Base-by-base conservation (phyloP, 805 yeast species). In the Kodamaea hsintzibuensis region DNA sequence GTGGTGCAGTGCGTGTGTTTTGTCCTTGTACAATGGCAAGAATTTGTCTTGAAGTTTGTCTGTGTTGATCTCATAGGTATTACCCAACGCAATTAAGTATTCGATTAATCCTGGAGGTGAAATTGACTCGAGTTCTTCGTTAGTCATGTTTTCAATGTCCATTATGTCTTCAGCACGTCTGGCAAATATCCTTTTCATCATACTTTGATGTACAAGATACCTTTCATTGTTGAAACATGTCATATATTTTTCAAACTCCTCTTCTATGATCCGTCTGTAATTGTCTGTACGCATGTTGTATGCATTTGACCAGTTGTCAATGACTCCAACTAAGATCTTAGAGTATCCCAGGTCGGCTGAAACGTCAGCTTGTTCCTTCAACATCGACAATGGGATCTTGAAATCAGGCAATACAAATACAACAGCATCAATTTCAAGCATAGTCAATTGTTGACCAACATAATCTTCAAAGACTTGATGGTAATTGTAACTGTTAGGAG, bases 271-370 rank as follows among this genome's bases (percentile, higher is more conserved):
- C 7, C 62, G 61, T 55, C 78, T 77, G 88, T 93, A 91, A 51
- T 78, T 79, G 25, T 73, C 72, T 57, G 88, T 91, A 57, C 96
- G 76, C 51, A 77, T 69, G 48, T 80, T 73, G 56, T 90, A 75
- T 49, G 88, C 74, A 6, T 72, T 74, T 33, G 87, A 81, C 76
- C 91, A 88, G 55, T 86, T 84, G 50, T 81, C 85, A 13, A 91
- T 82, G 10, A 90, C 95, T 19, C 93, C 95, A 10, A 85, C 84
- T 35, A 91, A 74, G 25, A 91, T 88, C 57, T 85, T 81, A 6
- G 91, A 90, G 68, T 89, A 91, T 2, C 90, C 89, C 2, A 93
- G 84, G 33, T 87, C 92, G 0, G 91, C 89, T 0, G 96, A 95
- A 6, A 88, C 92, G 57, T 88, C 96, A 13, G 90, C 86, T 67